Base-by-base conservation (phyloP, 2,329 filamentous ascomycete species). In the Cadophora gregata region DNA sequence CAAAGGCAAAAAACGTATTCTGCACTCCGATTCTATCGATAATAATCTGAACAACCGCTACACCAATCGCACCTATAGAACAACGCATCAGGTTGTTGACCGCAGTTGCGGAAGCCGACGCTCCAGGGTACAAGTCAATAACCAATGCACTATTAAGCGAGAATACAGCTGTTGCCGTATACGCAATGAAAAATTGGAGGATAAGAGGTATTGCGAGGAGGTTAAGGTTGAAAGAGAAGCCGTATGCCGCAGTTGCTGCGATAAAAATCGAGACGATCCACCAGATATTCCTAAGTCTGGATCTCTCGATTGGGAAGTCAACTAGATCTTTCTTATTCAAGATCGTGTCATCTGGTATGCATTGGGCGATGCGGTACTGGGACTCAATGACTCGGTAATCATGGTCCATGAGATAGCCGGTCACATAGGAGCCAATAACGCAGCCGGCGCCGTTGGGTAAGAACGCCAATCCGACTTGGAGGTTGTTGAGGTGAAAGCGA, bases 281-380 rank as follows among this genome's bases (percentile, higher is more conserved):
- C 76, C 76, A 79, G 29, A 71, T 70, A 7, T 73, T 74, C 38
- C 76, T 72, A 66, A 81, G 71, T 6, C 78, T 69, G 38, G 77
- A 73, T 51, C 74, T 68, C 69, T 81, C 80, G 63, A 83, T 77
- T 1, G 80, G 78, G 65, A 83, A 83, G 59, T 81, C 79, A 4
- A 74, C 64, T 48, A 78, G 74, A 1, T 75, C 70, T 67, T 79
- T 71, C 48, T 70, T 72, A 42, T 71, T 72, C 21, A 70, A 67
- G 21, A 33, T 61, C 16, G 63, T 42, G 63, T 76, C 72, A 9
- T 71, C 69, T 0, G 78, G 76, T 1, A 80, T 71, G 3, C 71
- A 73, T 55, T 78, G 74, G 24, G 66, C 36, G 21, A 68, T 64
- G 60, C 75, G 76, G 72, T 80, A 80, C 56, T 74, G 71, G n/a